Percentiles rank a stretch among this genome's conserved stretches.
Conservation (phyloP, 345 rosid species). For the Eucalyptus sideroxylon region DNA sequence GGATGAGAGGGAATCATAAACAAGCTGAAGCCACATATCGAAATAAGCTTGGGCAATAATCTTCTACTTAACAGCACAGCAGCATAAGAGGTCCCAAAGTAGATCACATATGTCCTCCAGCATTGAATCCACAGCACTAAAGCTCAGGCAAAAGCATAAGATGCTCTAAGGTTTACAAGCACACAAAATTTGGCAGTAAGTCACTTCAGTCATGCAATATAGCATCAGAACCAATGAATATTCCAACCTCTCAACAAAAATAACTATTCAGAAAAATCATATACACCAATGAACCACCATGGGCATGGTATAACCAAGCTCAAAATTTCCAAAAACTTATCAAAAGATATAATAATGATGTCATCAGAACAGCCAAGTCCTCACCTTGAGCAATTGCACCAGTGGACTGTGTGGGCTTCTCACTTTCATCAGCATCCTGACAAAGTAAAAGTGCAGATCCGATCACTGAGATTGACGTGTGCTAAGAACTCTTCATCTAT, state of each 20-base stretch:
- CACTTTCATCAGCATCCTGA: slow-evolving; percentile 34
- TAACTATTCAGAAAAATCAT: neutral
- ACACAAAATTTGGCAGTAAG: neutral
- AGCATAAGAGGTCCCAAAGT: neutral
- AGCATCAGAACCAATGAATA: neutral
- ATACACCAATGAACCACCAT: neutral
- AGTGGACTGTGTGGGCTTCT: slow-evolving; percentile 2
- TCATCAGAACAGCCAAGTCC: neutral
- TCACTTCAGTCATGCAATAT: neutral
- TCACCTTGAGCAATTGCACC: slow-evolving; percentile 6
- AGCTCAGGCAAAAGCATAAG: neutral
- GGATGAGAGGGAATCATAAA: neutral
- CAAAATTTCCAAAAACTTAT: neutral
- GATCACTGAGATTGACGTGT: neutral
- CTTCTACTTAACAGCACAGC: neutral
- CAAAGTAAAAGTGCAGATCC: neutral
- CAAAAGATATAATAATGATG: neutral
- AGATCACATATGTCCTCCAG: neutral
- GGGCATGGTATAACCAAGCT: neutral
- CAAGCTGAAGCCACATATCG: neutral
- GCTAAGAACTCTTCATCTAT: neutral
- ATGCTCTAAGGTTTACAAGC: neutral
- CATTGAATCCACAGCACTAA: neutral
- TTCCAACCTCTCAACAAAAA: neutral
- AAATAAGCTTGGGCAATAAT: neutral